Base-by-base conservation (phyloP, 192 early-diverging fungal genomes). In the Entomortierella beljakovae region DNA sequence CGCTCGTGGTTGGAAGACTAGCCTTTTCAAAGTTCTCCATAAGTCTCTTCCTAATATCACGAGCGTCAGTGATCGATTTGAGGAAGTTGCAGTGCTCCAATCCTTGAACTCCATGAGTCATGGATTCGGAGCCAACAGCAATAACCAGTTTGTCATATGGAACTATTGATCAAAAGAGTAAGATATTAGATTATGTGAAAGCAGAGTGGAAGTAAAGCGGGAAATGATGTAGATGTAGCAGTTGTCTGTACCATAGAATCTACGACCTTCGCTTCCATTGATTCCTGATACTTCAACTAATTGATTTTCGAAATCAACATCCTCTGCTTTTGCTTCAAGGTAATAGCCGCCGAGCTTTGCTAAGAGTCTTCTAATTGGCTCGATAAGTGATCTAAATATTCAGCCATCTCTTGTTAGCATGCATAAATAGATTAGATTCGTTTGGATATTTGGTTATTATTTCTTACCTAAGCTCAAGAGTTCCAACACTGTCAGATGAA, bases 1-100 rank as follows among this genome's bases (percentile, higher is more conserved):
- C 84, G 0, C 82, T 65, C 1, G 88, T 88, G 5, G 81, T 88
- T 9, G 92, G 92, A 54, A 91, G 60, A 35, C 81, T 80, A 13
- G 91, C 92, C 35, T 80, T 81, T 71, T 94, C 92, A 71, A 93
- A 88, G 57, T 90, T 87, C 23, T 80, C 83, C 59, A 89, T 86
- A 13, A 94, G 71, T 38, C 82, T 87, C 55, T 63, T 73, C 33
- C 91, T 66, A 22, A 94, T 88, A 25, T 68, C 68, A 16, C 87
- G 81, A 9, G 92, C 92, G 71, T 94, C 91, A 9, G 71, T 53
- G 57, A 92, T 89, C 1, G 84, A 87, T 73, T 94, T 94, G 9
- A 92, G 65, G 51, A 86, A 87, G 40, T 76, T 69, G 1, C 86
- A 85, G 68, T 94, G 67, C 66, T 93, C 89, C 33, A 86, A 35